Percentiles rank a stretch among this genome's conserved stretches.
These are phyloP conservation scores for Lachnum nothofagi DNA, from an alignment of 2,329 filamentous ascomycete genomes.

Conservation along the genomic window DNA sequence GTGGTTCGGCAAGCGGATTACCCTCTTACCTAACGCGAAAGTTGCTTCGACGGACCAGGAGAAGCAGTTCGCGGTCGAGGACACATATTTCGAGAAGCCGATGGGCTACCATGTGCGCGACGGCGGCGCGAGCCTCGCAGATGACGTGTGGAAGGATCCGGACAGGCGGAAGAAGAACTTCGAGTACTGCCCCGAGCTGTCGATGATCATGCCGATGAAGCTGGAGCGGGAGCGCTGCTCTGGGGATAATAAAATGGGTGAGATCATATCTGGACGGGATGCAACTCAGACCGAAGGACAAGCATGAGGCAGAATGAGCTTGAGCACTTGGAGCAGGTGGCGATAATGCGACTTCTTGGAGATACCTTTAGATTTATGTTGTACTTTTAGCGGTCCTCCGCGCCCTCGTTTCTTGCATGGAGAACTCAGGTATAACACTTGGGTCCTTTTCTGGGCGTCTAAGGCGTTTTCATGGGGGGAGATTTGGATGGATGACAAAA, in stretches of 20 bases:
- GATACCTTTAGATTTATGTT: no score
- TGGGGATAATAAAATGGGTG: slow-evolving; percentile 26
- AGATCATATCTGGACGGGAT: slow-evolving; percentile 10
- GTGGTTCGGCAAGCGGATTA: slow-evolving; percentile 49
- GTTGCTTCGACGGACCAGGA: slow-evolving; percentile 39
- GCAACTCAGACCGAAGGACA: no score
- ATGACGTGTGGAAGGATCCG: slow-evolving; percentile 44
- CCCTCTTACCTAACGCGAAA: slow-evolving; percentile 43
- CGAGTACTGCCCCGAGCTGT: slow-evolving; percentile 52
- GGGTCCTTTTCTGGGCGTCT: no score
- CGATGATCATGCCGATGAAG: slow-evolving; percentile 53
- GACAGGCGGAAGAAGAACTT: slow-evolving; percentile 44
- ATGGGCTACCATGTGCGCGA: slow-evolving; percentile 52
- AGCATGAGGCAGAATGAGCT: no score
- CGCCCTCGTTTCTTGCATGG: no score
- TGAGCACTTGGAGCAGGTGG: no score
- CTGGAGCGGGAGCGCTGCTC: slow-evolving; percentile 44
- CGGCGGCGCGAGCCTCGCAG: slow-evolving; percentile 39
- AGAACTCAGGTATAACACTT: no score
- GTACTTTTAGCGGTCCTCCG: no score
- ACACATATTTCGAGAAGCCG: slow-evolving; percentile 44
- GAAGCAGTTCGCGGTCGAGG: slow-evolving; percentile 46
- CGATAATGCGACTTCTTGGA: no score
- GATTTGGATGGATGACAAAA: no score
- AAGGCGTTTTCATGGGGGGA: no score